These are phyloP conservation scores for Colletotrichum cereale DNA, from an alignment of 2,329 filamentous ascomycete species.

Conservation along the genomic window DNA sequence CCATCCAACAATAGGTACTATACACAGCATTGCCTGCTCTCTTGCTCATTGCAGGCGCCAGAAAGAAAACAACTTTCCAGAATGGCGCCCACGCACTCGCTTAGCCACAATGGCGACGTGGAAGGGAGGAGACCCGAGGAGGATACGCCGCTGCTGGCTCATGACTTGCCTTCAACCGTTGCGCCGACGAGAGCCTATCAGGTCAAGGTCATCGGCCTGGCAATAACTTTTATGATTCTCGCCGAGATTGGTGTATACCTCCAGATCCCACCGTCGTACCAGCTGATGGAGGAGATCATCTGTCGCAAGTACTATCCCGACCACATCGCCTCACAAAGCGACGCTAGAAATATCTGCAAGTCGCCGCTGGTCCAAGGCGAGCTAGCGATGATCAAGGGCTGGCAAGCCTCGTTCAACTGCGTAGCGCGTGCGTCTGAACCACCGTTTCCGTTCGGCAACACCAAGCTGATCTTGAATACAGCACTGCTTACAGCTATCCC, in stretches of 20 bases:
- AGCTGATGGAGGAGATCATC: slow-evolving; percentile 66
- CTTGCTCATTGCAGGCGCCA: not conserved
- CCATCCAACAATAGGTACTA: not conserved
- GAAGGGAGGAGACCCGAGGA: slow-evolving; percentile 27
- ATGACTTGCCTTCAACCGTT: slow-evolving; percentile 40
- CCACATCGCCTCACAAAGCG: slow-evolving; percentile 47
- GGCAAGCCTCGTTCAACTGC: slow-evolving; percentile 58
- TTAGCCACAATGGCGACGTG: slow-evolving; percentile 10
- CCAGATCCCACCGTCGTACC: slow-evolving; percentile 58
- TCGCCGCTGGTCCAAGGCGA: slow-evolving; percentile 60
- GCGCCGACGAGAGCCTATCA: slow-evolving; percentile 46
- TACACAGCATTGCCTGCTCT: not conserved
- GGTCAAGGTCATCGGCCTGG: slow-evolving; percentile 49
- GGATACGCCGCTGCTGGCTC: slow-evolving; percentile 38
- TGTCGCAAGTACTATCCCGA: slow-evolving; percentile 63
- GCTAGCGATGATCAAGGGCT: slow-evolving; percentile 65
- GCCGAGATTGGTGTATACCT: slow-evolving; percentile 56
- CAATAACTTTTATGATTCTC: slow-evolving; percentile 56
- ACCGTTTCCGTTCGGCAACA: not conserved
- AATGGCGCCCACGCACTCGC: slow-evolving; percentile 11
- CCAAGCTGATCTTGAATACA: slow-evolving; percentile 34
- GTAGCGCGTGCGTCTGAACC: slow-evolving; percentile 55
- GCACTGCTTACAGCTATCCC: slow-evolving; percentile 59
- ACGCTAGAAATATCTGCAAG: slow-evolving; percentile 64
- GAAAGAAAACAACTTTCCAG: not conserved